Conservation (phyloP, 2,329 filamentous ascomycete species). For the Scedosporium minutisporum region DNA sequence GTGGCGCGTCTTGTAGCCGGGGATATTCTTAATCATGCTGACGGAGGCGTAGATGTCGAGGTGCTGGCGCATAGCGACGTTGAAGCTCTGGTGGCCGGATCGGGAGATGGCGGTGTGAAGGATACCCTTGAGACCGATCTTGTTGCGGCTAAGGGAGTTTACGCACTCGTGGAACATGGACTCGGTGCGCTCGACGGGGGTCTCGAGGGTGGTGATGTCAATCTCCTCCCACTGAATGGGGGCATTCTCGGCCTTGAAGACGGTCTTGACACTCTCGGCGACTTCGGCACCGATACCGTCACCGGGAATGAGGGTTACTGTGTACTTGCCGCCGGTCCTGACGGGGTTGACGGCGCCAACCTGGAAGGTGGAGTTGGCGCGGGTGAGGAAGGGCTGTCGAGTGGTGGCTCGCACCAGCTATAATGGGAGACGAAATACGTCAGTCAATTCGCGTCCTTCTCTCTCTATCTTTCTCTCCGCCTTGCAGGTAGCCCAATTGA, state of each 20-base stretch:
- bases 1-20: slow-evolving; percentile 95
- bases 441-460: background rate
- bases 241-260: slow-evolving; percentile 99
- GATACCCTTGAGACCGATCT: slow-evolving; percentile 97
- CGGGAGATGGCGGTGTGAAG: slow-evolving; percentile 94
- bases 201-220: slow-evolving; percentile 84
- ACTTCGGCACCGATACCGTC: slow-evolving; percentile 98
- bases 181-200: slow-evolving; percentile 70
- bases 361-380: slow-evolving; percentile 70
- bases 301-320: slow-evolving; percentile 94
- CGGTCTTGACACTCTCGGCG: slow-evolving; percentile 94
- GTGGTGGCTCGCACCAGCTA: slow-evolving; percentile 15
- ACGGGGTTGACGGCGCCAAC: slow-evolving; percentile 98
- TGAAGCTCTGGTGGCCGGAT: slow-evolving; percentile 98
- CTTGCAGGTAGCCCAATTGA: slow-evolving; percentile 36
- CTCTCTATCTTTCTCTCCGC: slow-evolving; percentile 15
- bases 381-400: slow-evolving; percentile 22
- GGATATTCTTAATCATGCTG: slow-evolving; percentile 98
- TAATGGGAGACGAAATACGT: slow-evolving; percentile 10
- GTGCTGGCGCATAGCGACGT: slow-evolving; percentile 97
- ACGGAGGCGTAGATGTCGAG: slow-evolving; percentile 99
- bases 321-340: slow-evolving; percentile 99
- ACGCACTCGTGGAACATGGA: slow-evolving; percentile 94
- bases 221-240: slow-evolving; percentile 99
- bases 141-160: slow-evolving; percentile 93